Base-by-base conservation (phyloP, 768 basidiomycete species). In the Xanthoconium purpureum region DNA sequence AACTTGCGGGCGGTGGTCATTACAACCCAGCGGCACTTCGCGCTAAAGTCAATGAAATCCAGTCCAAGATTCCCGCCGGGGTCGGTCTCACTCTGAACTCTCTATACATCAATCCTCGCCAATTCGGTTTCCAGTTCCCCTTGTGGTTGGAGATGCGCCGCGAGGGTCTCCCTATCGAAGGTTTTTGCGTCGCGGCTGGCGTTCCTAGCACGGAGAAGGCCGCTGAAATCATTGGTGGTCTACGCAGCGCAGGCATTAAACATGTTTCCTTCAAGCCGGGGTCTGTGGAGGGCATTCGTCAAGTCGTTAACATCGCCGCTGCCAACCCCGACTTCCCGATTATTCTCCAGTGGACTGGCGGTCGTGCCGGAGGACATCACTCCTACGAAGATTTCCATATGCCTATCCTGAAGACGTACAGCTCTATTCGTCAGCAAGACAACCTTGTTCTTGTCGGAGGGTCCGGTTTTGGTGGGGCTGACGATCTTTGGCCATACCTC, bases 351-450 rank as follows among this genome's bases (percentile, higher is more conserved):
- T 98, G 97, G 97, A 99, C 97, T 48, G 97, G 97, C 65, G 97
- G 97, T 36, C 93, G 97, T 63, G 97, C 95, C 18, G 97, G 97
- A 59, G 97, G 97, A 48, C 97, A 99, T 65, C 97, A 98, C 76
- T 95, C 92, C 3, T 98, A 87, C 73, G 97, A 99, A 72, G 97
- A 99, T 71, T 95, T 98, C 84, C 96, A 98, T 66, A 94, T 95
- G 71, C 96, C 97, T 1, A 84, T 98, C 63, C 78, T 98, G 48
- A 76, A 87, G 38, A 98, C 95, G 0, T 99, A 99, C 72, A 81
- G 85, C 37, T 75, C 88, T 15, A 98, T 99, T 68, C 89, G 97
- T 56, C 86, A 89, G 62, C 89, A 94, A 58, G 65, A 81, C 47
- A 99, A 99, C 74, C 88, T 98, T 62, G 80, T 83, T 44, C 87